Percentiles rank a stretch among this genome's conserved stretches.
phyloP scores from a whole-genome alignment of 148 eudicot genomes.

The Cornus kousa region DNA sequence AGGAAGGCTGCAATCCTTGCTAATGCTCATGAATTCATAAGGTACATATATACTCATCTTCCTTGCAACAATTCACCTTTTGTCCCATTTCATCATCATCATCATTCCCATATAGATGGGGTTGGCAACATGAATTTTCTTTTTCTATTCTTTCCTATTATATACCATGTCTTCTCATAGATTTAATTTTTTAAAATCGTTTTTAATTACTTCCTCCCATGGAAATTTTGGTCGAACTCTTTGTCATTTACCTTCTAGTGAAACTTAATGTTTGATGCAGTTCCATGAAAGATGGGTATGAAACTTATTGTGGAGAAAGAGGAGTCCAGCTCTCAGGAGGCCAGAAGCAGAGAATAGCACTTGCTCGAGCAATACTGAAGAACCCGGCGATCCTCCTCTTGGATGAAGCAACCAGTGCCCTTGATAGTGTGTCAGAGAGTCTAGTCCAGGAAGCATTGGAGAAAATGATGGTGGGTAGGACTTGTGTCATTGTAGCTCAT shows the following conservation, averaged over 20 bases:
- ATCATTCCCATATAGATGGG: no score
- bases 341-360: slow-evolving; percentile 21
- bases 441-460: slow-evolving; percentile 19
- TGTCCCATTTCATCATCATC: not conserved
- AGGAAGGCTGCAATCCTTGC: slow-evolving; percentile 14
- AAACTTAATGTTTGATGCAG: slow-evolving; percentile 6
- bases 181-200: no score
- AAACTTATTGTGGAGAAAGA: slow-evolving; percentile 16
- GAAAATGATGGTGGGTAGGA: slow-evolving; percentile 21
- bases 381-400: slow-evolving; percentile 18
- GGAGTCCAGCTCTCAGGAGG: slow-evolving; percentile 24
- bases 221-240: no score
- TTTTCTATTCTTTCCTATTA: no score
- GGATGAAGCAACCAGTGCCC: slow-evolving; percentile 25
- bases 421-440: slow-evolving; percentile 17
- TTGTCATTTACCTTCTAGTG: not conserved
- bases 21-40: slow-evolving; percentile 22
- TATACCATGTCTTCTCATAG: no score
- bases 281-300: slow-evolving; percentile 19
- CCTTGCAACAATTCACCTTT: not conserved
- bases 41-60: not conserved
- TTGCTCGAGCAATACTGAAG: slow-evolving; percentile 21
- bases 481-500: slow-evolving; percentile 22
- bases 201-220: no score
- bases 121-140: no score